phyloP scores from a whole-genome alignment of 805 yeast species.

The Pichia occidentalis region DNA sequence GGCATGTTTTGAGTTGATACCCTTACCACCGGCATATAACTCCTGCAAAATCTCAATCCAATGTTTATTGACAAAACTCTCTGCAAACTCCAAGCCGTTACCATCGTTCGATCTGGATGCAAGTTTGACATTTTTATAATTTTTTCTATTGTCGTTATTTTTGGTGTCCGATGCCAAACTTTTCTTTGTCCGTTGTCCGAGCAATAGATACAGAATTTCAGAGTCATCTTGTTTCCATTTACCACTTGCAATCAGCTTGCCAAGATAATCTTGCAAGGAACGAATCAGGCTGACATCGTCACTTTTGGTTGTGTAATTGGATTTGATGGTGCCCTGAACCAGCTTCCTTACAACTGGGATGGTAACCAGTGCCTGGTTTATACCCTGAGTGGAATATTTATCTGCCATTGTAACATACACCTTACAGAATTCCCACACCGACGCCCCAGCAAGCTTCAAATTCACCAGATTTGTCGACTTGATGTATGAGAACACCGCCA shows the following conservation, averaged over 20 bases:
- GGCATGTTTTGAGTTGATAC: conserved; percentile 40
- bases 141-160: conserved; percentile 14
- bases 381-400: conserved; percentile 16
- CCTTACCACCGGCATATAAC: conserved; percentile 50
- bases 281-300: conserved; percentile 41
- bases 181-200: conserved; percentile 35
- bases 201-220: conserved; percentile 36
- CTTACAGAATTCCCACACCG: conserved; percentile 58
- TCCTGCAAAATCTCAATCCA: conserved; percentile 60
- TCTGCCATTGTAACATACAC: conserved; percentile 41
- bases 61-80: conserved; percentile 42
- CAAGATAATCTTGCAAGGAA: conserved; percentile 47
- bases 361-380: conserved; percentile 28
- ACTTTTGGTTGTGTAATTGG: conserved; percentile 42
- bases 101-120: conserved; percentile 15
- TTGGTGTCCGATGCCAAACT: conserved; percentile 7
- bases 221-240: conserved; percentile 43
- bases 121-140: conserved; percentile 13
- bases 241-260: conserved; percentile 39
- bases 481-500: conserved; percentile 44
- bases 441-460: conserved; percentile 51
- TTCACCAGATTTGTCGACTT: conserved; percentile 48
- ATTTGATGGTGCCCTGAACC: conserved; percentile 47
- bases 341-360: conserved; percentile 40
- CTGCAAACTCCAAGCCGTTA: conserved; percentile 37